phyloP scores from a whole-genome alignment of 2,329 filamentous ascomycete species.

The Apiospora arundinis region DNA sequence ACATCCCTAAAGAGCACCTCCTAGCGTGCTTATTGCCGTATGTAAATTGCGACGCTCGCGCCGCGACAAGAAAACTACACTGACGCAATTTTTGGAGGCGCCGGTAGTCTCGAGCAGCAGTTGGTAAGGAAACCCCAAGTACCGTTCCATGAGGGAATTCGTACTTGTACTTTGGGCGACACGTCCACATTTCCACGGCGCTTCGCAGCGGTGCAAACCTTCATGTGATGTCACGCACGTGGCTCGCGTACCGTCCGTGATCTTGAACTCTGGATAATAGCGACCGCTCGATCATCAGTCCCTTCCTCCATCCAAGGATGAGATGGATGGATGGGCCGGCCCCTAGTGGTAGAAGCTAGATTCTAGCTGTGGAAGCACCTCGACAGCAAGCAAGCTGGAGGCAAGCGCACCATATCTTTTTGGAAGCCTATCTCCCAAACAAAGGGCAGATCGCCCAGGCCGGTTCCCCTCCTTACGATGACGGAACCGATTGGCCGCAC shows the following conservation, averaged over 20 bases:
- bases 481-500: slow-evolving; percentile 5
- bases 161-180: slow-evolving; percentile 9
- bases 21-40: background rate
- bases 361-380: slow-evolving; percentile 1
- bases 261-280: background rate
- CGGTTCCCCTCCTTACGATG: background rate
- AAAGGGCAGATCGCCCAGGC: background rate
- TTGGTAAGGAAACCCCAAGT: background rate
- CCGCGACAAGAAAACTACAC: background rate
- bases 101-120: background rate
- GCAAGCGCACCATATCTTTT: background rate
- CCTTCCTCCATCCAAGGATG: background rate
- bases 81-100: background rate
- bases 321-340: background rate
- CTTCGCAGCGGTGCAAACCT: slow-evolving; percentile 11
- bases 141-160: background rate
- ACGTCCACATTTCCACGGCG: background rate
- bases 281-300: background rate
- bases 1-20: background rate
- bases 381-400: background rate
- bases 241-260: slow-evolving; percentile 10
- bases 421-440: background rate
- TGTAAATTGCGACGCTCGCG: background rate
- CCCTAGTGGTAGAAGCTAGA: slow-evolving; percentile 9
- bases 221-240: slow-evolving; percentile 6